Evolutionary conservation across 768 basidiomycete species (phyloP).

Genomic region (Lactarius pseudohatsudake): DNA sequence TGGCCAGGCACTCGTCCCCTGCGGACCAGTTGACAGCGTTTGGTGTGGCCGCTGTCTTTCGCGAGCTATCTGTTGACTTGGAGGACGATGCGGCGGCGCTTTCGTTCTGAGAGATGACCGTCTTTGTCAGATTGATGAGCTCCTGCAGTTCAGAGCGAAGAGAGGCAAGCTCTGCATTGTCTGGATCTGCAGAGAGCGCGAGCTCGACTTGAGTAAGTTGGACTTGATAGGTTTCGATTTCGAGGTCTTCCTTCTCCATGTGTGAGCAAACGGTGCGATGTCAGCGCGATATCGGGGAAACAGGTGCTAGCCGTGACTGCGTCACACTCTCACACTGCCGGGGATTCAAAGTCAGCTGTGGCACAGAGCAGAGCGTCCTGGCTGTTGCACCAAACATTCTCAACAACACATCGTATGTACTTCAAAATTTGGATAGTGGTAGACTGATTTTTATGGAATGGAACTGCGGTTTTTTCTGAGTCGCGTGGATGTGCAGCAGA

Average conservation of each 20-base stretch:
- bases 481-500: not conserved
- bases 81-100: conserved; percentile 60
- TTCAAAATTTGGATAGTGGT: not conserved
- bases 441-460: not conserved
- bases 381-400: no score
- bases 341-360: conserved; percentile 26
- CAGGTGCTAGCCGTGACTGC: not conserved
- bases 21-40: conserved; percentile 65
- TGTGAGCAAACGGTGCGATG: conserved; percentile 16
- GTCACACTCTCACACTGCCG: not conserved
- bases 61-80: conserved; percentile 45
- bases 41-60: conserved; percentile 51
- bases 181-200: conserved; percentile 72
- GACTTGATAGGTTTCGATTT: conserved; percentile 89
- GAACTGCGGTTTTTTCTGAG: not conserved
- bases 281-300: conserved; percentile 1
- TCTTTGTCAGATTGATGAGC: conserved; percentile 79
- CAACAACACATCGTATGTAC: no score
- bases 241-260: conserved; percentile 72
- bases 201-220: conserved; percentile 87
- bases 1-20: conserved; percentile 83
- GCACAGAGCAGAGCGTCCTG: not conserved
- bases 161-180: conserved; percentile 67
- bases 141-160: conserved; percentile 77
- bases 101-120: conserved; percentile 66